phyloP scores from a whole-genome alignment of 1,284 basidiomycete species.

The Megacollybia platyphylla region DNA sequence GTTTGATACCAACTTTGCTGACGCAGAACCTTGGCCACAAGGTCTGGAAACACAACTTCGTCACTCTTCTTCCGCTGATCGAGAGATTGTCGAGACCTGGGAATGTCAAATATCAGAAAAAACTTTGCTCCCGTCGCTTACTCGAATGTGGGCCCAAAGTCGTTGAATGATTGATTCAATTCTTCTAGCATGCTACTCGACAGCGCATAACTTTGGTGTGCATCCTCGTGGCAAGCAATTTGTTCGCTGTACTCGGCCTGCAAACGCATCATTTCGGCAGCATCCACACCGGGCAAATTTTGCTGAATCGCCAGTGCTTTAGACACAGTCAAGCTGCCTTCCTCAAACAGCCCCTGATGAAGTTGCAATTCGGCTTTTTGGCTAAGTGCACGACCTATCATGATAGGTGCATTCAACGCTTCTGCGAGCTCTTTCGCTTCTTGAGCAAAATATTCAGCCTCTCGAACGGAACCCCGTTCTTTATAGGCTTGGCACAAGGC shows the following conservation, averaged over 20 bases:
- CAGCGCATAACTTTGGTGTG: constrained; percentile 36
- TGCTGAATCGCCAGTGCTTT: constrained; percentile 35
- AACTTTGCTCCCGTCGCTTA: constrained; percentile 13
- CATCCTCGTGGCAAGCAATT: constrained; percentile 31
- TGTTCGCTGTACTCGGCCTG: constrained; percentile 46
- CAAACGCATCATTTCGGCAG: constrained; percentile 49
- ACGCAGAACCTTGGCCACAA: constrained; percentile 56
- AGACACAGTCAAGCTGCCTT: constrained; percentile 37
- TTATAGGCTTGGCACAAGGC: constrained; percentile 51
- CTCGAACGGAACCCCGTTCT: constrained; percentile 64
- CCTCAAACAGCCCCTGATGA: constrained; percentile 43
- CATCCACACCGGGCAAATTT: constrained; percentile 37
- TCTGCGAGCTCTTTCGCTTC: constrained; percentile 62
- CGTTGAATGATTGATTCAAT: constrained; percentile 38
- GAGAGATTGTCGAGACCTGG: constrained; percentile 32
- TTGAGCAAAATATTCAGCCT: constrained; percentile 71
- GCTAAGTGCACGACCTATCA: constrained; percentile 51
- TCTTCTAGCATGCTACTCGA: constrained; percentile 45
- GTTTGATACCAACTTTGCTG: constrained; percentile 52
- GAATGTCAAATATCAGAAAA: not conserved
- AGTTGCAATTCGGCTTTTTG: constrained; percentile 59
- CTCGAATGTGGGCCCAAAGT: constrained; percentile 29
- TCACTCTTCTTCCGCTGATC: constrained; percentile 17
- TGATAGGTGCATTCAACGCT: constrained; percentile 50
- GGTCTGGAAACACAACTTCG: constrained; percentile 54